Conservation (phyloP, 1,284 basidiomycete genomes). For the Trichosporon asahii region DNA sequence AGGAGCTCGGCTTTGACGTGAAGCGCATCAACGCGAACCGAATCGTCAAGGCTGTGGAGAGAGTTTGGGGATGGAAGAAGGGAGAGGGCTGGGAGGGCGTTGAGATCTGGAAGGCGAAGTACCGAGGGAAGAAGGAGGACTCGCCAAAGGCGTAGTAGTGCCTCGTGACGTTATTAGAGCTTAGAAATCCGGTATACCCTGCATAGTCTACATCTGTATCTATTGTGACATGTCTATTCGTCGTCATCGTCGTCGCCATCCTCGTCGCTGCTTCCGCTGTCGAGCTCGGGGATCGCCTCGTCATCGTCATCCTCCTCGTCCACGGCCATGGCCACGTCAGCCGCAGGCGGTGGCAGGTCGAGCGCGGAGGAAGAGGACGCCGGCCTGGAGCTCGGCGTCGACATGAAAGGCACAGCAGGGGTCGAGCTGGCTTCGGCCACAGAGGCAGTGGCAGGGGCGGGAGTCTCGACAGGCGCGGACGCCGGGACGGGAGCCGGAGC, state of each 20-base stretch:
- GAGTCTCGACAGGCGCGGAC: neutral
- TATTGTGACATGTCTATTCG: constrained; percentile 25
- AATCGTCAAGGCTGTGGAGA: constrained; percentile 62
- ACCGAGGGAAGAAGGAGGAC: constrained; percentile 8
- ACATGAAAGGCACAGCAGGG: constrained; percentile 22
- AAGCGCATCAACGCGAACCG: constrained; percentile 62
- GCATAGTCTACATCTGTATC: neutral
- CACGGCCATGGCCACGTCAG: constrained; percentile 7
- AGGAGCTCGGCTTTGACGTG: constrained; percentile 57
- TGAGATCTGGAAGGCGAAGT: constrained; percentile 44
- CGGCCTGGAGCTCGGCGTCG: constrained; percentile 4
- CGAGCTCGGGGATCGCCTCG: constrained; percentile 56
- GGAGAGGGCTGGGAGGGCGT: constrained; percentile 48
- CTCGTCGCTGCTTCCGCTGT: constrained; percentile 42
- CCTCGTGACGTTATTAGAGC: neutral
- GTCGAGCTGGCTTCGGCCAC: neutral
- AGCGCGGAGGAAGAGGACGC: neutral
- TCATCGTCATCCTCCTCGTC: constrained; percentile 51
- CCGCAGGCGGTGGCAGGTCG: neutral
- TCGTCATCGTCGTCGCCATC: constrained; percentile 54
- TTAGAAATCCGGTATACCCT: neutral
- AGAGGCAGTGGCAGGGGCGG: neutral
- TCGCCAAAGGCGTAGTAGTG: neutral
- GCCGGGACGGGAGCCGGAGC: neutral
- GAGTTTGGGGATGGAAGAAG: constrained; percentile 53